phyloP scores from a whole-genome alignment of 805 yeast genomes.

The Novakomyces olei region DNA sequence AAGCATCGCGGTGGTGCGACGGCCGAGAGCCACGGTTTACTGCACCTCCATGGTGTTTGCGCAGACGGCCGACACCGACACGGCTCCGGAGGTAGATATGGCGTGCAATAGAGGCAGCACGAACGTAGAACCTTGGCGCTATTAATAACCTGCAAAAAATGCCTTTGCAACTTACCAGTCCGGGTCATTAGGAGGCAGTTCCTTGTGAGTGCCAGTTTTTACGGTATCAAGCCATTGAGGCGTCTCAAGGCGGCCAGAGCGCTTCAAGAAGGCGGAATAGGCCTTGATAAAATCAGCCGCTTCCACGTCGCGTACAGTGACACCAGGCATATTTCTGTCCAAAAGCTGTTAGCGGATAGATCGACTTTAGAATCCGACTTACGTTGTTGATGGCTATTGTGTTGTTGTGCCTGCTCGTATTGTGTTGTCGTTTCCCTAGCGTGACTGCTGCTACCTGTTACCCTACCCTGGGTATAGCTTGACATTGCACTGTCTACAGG shows the following conservation, averaged over 20 bases:
- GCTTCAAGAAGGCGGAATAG: conserved; percentile 98
- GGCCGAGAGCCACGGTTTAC: conserved; percentile 98
- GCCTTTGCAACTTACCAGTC: no score
- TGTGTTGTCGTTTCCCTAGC: no score
- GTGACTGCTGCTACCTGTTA: no score
- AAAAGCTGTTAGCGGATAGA: no score
- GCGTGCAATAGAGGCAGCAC: conserved; percentile 99
- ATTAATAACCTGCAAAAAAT: conserved; percentile 41
- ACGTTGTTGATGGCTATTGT: no score
- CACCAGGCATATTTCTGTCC: conserved; percentile 4
- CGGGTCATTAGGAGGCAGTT: conserved; percentile 98
- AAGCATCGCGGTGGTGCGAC: conserved; percentile 94
- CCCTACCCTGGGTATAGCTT: no score
- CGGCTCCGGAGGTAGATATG: conserved; percentile 99
- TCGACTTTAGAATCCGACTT: no score
- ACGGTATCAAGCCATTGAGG: conserved; percentile 99
- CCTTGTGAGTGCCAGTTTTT: conserved; percentile 97
- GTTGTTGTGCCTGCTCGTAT: no score
- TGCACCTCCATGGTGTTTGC: conserved; percentile 98
- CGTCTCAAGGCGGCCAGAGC: conserved; percentile 94
- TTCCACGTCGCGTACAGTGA: conserved; percentile 82
- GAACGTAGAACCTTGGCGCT: conserved; percentile 13
- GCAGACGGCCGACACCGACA: conserved; percentile 97
- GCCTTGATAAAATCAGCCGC: conserved; percentile 99
- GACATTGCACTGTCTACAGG: no score